Evolutionary conservation across 2,329 filamentous ascomycete genomes (phyloP).

Genomic region (Blastomyces silverae): DNA sequence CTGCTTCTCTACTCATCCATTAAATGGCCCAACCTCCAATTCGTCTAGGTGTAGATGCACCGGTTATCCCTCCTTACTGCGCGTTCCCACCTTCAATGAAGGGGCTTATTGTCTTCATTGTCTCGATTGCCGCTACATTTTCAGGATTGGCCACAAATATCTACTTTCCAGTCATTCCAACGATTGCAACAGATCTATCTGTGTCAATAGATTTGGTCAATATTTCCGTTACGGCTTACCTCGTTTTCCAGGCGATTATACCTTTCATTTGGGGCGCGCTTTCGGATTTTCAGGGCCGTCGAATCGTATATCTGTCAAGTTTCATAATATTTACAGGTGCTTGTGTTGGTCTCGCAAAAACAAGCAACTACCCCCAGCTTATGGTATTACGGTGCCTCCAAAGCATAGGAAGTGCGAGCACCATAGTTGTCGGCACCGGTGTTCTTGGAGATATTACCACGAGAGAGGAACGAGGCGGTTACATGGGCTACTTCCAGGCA

Average conservation of each 20-base stretch:
- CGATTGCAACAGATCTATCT: slow-evolving; percentile 37
- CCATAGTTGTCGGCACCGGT: slow-evolving; percentile 40
- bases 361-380: slow-evolving; percentile 36
- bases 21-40: not conserved
- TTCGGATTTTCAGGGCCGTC: slow-evolving; percentile 39
- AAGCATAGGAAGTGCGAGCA: slow-evolving; percentile 40
- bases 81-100: not conserved
- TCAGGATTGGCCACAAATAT: slow-evolving; percentile 43
- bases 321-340: slow-evolving; percentile 39
- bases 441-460: slow-evolving; percentile 42
- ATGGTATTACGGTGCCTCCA: slow-evolving; percentile 41
- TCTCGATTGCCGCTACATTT: slow-evolving; percentile 20
- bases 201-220: slow-evolving; percentile 38
- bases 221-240: slow-evolving; percentile 43
- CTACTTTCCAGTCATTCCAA: slow-evolving; percentile 43
- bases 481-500: slow-evolving; percentile 38
- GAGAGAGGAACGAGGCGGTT: slow-evolving; percentile 37
- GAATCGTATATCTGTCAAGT: slow-evolving; percentile 35
- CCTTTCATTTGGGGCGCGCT: slow-evolving; percentile 40
- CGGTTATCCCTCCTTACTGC: not conserved
- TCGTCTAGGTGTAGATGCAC: no score
- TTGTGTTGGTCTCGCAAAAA: slow-evolving; percentile 38
- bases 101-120: not conserved
- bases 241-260: slow-evolving; percentile 42
- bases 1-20: not conserved